Base-by-base conservation (phyloP, 129 eudicot species). In the Glebionis coronaria region DNA sequence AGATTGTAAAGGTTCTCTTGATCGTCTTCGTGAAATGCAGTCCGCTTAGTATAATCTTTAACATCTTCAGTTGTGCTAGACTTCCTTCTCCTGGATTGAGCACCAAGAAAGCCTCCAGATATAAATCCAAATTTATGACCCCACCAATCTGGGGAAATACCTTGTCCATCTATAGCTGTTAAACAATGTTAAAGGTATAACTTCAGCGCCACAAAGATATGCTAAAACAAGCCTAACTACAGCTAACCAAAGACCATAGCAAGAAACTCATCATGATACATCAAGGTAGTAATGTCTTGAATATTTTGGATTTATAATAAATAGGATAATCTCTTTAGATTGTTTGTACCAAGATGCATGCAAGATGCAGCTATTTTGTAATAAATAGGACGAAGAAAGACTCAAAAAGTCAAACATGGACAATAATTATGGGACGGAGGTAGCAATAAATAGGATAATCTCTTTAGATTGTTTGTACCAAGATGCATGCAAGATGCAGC, bases 1-100 rank as follows among this genome's bases (percentile, higher is more conserved):
- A 87, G 93, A 1, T 85, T 87, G 83, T 91, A 91, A 64, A 91
- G 93, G 73, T 91, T 81, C 80, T 91, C 97, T 76, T 91, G 97
- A 83, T 91, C 97, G 45, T 87, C 82, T 75, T 91, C 97, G 49
- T 81, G 78, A 76, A 91, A 91, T 4, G 81, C 69, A 25, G 79
- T 84, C 76, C 88, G 85, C 68, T 82, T 74, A n/a, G 65, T 73
- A 70, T 4, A 45, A 56, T 75, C 45, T 73, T 59, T 64, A 21
- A 57, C 50, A 40, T 65, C 63, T 61, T 75, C 82, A 3, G 81
- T 31, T 16, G 52, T 5, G 38, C 61, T 61, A 47, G 84, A 66
- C 65, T 79, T 87, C 80, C 71, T 87, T 67, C 75, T 85, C 63
- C 72, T 82, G 56, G 88, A 79, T 83, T 80, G 73, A 58, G 95